A percentile compares a stretch with the other conserved stretches of the same genome.
phyloP scores from a whole-genome alignment of 225 moss, liverwort and hornwort species.

The Sphagnum contortum region DNA sequence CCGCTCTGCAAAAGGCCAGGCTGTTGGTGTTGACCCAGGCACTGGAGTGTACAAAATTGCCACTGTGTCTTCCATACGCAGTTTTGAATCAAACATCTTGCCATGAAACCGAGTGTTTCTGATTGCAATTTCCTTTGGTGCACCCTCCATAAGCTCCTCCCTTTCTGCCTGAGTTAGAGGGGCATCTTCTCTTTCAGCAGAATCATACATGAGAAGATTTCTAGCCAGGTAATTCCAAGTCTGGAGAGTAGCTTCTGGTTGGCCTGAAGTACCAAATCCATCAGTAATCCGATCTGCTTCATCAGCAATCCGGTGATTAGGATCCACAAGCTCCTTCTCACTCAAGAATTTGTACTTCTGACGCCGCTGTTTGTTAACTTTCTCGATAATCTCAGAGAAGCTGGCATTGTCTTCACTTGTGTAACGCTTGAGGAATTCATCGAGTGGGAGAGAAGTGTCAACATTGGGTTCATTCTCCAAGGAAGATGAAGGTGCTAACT shows the following conservation, averaged over 20 bases:
- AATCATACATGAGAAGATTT: slow-evolving; percentile 92
- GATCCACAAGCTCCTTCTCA: slow-evolving; percentile 57
- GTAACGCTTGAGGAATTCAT: slow-evolving; percentile 73
- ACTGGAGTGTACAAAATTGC: slow-evolving; percentile 92
- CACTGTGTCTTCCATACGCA: slow-evolving; percentile 93
- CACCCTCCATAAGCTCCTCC: slow-evolving; percentile 76
- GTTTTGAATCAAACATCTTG: slow-evolving; percentile 93
- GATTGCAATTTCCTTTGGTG: slow-evolving; percentile 64
- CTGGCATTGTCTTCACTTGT: slow-evolving; percentile 98
- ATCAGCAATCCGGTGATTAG: slow-evolving; percentile 46
- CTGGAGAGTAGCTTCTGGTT: slow-evolving; percentile 68
- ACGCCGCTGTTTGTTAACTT: slow-evolving; percentile 81
- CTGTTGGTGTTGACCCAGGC: slow-evolving; percentile 80
- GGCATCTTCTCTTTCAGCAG: slow-evolving; percentile 87
- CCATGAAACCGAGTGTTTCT: slow-evolving; percentile 93
- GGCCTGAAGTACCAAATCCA: slow-evolving; percentile 93
- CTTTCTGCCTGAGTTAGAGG: slow-evolving; percentile 73
- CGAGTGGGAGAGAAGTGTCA: slow-evolving; percentile 65
- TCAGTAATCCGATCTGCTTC: slow-evolving; percentile 70
- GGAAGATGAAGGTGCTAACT: slow-evolving; percentile 11
- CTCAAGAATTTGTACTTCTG: slow-evolving; percentile 60
- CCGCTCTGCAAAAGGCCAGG: slow-evolving; percentile 96
- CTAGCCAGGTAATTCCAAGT: slow-evolving; percentile 86
- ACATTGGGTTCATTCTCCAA: slow-evolving; percentile 31
- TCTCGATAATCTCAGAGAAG: slow-evolving; percentile 81